These are phyloP conservation scores for Lodderomyces orthopsilosis DNA, from an alignment of 1,139 yeast species.

Conservation along the genomic window DNA sequence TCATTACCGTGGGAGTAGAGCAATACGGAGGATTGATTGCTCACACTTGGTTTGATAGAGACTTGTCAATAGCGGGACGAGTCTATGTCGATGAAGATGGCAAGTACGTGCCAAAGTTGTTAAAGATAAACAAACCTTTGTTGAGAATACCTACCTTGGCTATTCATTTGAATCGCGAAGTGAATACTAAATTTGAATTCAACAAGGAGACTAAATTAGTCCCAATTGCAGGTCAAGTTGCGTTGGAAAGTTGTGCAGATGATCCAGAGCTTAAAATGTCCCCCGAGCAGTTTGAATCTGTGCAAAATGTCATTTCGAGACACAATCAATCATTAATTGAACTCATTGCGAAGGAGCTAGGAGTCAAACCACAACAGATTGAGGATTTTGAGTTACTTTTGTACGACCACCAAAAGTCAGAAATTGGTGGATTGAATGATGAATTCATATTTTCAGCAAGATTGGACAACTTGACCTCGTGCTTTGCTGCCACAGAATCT, in stretches of 20 bases:
- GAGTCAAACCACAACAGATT: constrained; percentile 49
- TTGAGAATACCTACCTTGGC: constrained; percentile 94
- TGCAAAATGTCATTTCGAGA: constrained; percentile 64
- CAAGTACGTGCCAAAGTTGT: constrained; percentile 59
- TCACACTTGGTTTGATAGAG: constrained; percentile 92
- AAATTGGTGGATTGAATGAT: constrained; percentile 82
- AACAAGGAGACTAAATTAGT: constrained; percentile 83
- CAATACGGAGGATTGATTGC: constrained; percentile 95
- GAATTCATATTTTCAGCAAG: constrained; percentile 95
- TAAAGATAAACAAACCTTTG: constrained; percentile 79
- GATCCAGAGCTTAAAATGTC: constrained; percentile 44
- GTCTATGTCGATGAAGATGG: constrained; percentile 61
- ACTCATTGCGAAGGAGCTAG: constrained; percentile 64
- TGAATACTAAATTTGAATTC: constrained; percentile 77
- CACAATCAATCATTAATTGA: constrained; percentile 72
- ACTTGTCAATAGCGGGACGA: constrained; percentile 87
- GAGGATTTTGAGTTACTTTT: constrained; percentile 91
- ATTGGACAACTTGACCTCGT: constrained; percentile 84
- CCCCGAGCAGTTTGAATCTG: constrained; percentile 60
- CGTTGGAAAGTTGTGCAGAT: constrained; percentile 43
- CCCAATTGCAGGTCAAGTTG: constrained; percentile 79
- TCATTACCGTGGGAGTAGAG: constrained; percentile 88
- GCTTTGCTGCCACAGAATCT: constrained; percentile 76
- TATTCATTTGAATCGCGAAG: constrained; percentile 82
- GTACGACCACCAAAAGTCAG: constrained; percentile 79